Percentiles rank a stretch among this genome's conserved stretches.
Conservation (phyloP, 164 flowering plant genomes). For the Malania oleifera region DNA sequence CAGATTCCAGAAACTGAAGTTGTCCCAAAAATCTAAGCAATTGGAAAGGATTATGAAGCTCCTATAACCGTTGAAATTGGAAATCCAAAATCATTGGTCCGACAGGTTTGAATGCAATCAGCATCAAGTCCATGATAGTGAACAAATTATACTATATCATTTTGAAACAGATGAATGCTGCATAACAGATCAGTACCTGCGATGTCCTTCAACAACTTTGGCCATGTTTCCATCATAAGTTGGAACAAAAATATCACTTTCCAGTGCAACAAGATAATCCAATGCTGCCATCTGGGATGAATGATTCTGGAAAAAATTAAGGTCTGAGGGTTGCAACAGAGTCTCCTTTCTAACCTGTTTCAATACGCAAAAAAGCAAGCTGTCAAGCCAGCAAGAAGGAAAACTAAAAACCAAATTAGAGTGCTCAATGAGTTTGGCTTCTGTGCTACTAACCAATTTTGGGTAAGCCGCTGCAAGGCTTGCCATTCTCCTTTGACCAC, state of each 20-base stretch:
- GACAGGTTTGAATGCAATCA: too few relatives aligned
- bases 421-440: not conserved
- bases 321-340: constrained; percentile 70
- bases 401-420: not conserved
- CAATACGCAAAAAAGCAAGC: constrained; percentile 6
- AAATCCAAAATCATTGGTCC: constrained; percentile 7
- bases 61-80: too few relatives aligned
- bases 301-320: constrained; percentile 79
- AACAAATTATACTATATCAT: not conserved
- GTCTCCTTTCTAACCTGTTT: constrained; percentile 92
- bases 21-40: too few relatives aligned
- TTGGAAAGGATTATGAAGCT: too few relatives aligned
- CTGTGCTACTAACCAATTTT: constrained; percentile 54
- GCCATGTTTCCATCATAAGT: constrained; percentile 99
- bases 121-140: not conserved
- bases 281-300: constrained; percentile 97
- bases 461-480: constrained; percentile 61
- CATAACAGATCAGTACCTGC: constrained; percentile 48
- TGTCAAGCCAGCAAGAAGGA: constrained; percentile 1
- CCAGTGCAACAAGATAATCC: constrained; percentile 89
- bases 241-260: constrained; percentile 93
- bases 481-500: constrained; percentile 71
- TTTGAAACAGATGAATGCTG: not conserved
- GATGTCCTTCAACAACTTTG: constrained; percentile 96
- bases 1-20: too few relatives aligned